Conservation (phyloP, 1,139 yeast genomes). For the Hyphopichia fennica region DNA sequence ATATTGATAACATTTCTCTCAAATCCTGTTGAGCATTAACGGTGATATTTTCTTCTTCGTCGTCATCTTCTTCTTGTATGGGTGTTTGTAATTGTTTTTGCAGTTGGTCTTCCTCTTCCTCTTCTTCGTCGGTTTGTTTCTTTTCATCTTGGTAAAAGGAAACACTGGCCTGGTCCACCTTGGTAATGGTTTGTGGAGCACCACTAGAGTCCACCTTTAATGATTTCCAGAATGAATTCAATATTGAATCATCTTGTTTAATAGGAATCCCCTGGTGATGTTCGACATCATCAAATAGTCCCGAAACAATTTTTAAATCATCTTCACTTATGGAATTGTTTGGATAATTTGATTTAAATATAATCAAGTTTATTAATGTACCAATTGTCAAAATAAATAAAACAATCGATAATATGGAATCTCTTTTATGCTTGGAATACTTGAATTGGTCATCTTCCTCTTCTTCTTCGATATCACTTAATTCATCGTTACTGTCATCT, state of each 20-base stretch:
- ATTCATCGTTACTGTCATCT: neutral
- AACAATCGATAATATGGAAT: conserved; percentile 1
- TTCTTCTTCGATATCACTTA: neutral
- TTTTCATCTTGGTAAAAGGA: no score
- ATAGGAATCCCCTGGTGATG: no score
- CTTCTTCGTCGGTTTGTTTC: conserved; percentile 1
- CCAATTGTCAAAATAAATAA: conserved; percentile 3
- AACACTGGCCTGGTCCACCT: no score
- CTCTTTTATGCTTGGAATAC: conserved; percentile 1
- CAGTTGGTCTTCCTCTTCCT: conserved; percentile 2
- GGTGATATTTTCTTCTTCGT: conserved; percentile 3
- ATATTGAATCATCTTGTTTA: neutral
- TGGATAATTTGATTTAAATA: conserved; percentile 4
- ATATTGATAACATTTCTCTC: conserved; percentile 30
- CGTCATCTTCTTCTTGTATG: neutral
- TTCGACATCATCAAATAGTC: no score
- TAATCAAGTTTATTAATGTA: conserved; percentile 7
- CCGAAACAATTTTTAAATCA: no score
- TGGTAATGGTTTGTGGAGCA: no score
- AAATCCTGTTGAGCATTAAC: conserved; percentile 20
- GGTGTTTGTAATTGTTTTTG: no score
- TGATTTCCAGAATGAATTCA: neutral
- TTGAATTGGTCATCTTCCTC: neutral
- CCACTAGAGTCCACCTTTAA: no score
- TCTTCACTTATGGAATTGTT: no score